These are phyloP conservation scores for Phyllosticta paracitricarpa DNA, from an alignment of 2,329 filamentous ascomycete species.

Conservation along the genomic window DNA sequence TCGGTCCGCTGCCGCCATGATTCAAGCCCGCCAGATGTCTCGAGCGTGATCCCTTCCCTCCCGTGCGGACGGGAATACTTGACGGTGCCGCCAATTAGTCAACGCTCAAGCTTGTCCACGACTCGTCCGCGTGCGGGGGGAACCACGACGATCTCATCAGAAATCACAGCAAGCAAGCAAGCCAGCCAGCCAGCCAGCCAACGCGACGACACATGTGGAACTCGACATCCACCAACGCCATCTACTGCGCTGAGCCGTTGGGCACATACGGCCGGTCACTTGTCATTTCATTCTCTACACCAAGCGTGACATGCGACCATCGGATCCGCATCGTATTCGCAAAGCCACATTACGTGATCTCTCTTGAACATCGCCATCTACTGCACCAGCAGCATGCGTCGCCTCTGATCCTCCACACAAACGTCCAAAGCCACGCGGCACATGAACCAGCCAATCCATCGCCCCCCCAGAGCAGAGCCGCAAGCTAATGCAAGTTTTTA, in stretches of 20 bases:
- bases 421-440: background rate
- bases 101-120: background rate
- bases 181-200: background rate
- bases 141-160: background rate
- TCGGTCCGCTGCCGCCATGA: background rate
- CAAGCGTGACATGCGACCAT: background rate
- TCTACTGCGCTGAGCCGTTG: background rate
- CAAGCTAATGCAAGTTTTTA: constrained; percentile 8
- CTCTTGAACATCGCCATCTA: background rate
- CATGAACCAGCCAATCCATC: background rate
- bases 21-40: background rate
- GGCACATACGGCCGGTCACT: background rate
- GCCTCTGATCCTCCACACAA: background rate
- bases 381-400: background rate
- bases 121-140: background rate
- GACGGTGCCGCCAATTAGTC: background rate
- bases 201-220: background rate
- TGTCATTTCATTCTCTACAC: background rate
- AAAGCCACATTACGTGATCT: background rate
- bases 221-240: background rate
- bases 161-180: background rate
- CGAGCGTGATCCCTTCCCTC: background rate
- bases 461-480: constrained; percentile 1
- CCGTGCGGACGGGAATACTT: background rate
- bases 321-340: background rate